These are phyloP conservation scores for Clitopilus hobsonii DNA, from an alignment of 768 basidiomycete species.

Conservation along the genomic window DNA sequence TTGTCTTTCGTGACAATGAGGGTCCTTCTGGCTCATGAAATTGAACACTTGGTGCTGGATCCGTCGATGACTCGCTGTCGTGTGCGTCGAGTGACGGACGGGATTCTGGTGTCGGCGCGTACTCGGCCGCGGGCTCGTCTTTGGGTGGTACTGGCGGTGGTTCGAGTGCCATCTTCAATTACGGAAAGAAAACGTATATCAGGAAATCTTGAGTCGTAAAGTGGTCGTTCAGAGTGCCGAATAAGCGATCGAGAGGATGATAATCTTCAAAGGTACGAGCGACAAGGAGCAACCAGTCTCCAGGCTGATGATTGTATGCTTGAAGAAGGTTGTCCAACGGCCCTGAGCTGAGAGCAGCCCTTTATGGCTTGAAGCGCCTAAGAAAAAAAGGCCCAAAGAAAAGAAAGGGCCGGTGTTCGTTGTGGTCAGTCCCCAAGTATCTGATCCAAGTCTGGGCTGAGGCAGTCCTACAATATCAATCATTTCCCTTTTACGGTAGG, in stretches of 20 bases:
- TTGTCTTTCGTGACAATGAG: background rate
- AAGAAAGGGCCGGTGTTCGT: background rate
- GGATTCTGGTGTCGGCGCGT: background rate
- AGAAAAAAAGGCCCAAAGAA: background rate
- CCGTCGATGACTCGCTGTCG: background rate
- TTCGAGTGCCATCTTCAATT: background rate
- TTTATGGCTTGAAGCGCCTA: background rate
- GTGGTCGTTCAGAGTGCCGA: background rate
- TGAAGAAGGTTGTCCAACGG: slow-evolving; percentile 4
- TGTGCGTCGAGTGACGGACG: background rate
- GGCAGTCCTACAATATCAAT: background rate
- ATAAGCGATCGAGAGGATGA: background rate
- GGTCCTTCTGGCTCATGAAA: background rate
- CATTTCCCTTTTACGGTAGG: background rate
- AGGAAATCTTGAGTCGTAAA: background rate
- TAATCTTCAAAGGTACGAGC: background rate
- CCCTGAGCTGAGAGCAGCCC: background rate
- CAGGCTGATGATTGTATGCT: slow-evolving; percentile 8
- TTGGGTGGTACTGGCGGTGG: background rate
- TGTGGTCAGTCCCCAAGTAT: background rate
- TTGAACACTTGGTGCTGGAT: background rate
- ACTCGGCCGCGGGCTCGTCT: background rate
- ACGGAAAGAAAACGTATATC: background rate
- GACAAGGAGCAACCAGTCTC: slow-evolving; percentile 12
- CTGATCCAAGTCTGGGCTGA: background rate